phyloP scores from a whole-genome alignment of 495 filamentous ascomycete genomes.

The Saxispiralis lemnorum region DNA sequence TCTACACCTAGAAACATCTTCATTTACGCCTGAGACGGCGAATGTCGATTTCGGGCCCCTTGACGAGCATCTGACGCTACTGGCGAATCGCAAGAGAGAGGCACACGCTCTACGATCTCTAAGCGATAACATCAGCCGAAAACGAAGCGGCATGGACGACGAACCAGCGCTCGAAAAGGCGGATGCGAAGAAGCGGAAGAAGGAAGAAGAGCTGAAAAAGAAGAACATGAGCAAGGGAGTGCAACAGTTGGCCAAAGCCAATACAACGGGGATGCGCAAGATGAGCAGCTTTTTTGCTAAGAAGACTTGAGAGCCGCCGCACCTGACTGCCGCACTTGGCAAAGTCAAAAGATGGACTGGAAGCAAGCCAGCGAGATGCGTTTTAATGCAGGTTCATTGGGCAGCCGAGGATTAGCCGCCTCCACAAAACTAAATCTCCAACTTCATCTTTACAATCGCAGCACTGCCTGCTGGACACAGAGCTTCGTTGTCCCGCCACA shows the following conservation, averaged over 20 bases:
- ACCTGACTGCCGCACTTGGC: too few relatives aligned
- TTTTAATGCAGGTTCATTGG: too few relatives aligned
- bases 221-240: constrained; percentile 56
- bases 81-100: constrained; percentile 49
- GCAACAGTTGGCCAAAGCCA: constrained; percentile 67
- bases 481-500: too few relatives aligned
- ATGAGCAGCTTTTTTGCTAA: constrained; percentile 88
- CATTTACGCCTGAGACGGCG: constrained; percentile 30
- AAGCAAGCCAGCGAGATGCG: too few relatives aligned
- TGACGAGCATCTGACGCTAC: constrained; percentile 42
- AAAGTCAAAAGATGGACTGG: too few relatives aligned
- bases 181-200: constrained; percentile 45
- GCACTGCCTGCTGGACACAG: too few relatives aligned
- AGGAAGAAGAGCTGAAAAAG: constrained; percentile 58
- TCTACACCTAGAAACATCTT: constrained; percentile 33
- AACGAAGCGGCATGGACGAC: constrained; percentile 52
- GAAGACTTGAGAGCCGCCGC: too few relatives aligned
- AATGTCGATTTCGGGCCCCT: constrained; percentile 51
- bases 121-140: constrained; percentile 53
- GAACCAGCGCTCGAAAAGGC: constrained; percentile 34
- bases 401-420: too few relatives aligned
- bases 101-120: constrained; percentile 46
- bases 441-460: too few relatives aligned
- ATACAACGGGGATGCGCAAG: constrained; percentile 88
- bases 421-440: too few relatives aligned